Evolutionary conservation across 768 basidiomycete genomes (phyloP), one percentile per base, ranked within the genome.

Genomic region (Candolleomyces efflorescens): DNA sequence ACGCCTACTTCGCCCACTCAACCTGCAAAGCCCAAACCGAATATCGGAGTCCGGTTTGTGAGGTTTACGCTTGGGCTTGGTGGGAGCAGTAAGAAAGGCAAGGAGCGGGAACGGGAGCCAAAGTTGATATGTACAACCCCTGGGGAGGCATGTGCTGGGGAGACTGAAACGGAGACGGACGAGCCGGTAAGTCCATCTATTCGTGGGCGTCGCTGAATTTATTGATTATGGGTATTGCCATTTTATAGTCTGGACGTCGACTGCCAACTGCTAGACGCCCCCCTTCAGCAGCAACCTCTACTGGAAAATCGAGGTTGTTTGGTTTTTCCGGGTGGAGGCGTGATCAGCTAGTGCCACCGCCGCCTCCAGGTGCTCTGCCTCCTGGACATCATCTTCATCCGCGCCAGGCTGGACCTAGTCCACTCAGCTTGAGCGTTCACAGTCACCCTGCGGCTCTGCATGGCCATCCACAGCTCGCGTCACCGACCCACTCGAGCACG

Each of bases 131-230:
- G 82, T n/a, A 90, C 88, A 0, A 75, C 81, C 0, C 82, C 81
- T 17, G 86, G 79, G 2, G 74, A 74, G 55, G 64, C 73, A 41
- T 84, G 88, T 60, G 87, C 86, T 24, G 87, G 87, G 6, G 89
- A 90, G 71, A 90, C 89, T 0, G 89, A 91, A 66, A 90, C 89
- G 0, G 89, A 91, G 66, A 77, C 82, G 12, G 89, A 90, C 63
- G 89, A 90, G 64, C 84, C 84, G 37, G 89, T 90, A 66, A 74
- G 87, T 73, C 15, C n/a, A 32, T 50, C 59, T 12, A 36, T 58
- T 56, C 43, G 47, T 43, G 3, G 38, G 38, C 38, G 38, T 9
- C 17, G 9, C 38, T 9, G 17, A 9, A 9, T 17, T 39, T 39
- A 39, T 39, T 39, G 38, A 39, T 17, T 9, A 39, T n/a, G n/a